phyloP scores from a whole-genome alignment of 345 rosid genomes.

The Carallia pectinifolia region DNA sequence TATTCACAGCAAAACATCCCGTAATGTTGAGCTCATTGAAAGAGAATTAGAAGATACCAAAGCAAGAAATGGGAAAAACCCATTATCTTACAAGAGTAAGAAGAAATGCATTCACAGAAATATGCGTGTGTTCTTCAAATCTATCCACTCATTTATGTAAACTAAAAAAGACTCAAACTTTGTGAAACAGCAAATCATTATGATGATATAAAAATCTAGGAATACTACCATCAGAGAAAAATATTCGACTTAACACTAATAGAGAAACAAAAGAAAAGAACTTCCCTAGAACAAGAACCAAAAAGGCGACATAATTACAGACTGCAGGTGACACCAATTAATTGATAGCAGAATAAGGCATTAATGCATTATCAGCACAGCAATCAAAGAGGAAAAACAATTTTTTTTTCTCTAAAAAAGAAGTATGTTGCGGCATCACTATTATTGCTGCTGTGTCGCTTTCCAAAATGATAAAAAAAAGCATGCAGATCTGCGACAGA shows the following conservation, averaged over 20 bases:
- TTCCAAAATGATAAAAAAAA: not conserved
- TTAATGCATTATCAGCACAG: not conserved
- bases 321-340: not conserved
- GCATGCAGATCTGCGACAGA: not conserved
- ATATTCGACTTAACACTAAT: not conserved
- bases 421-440: not conserved
- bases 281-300: not conserved
- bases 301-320: not conserved
- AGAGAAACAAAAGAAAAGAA: not conserved
- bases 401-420: not conserved
- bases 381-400: not conserved
- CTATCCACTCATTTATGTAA: no score
- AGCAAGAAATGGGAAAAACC: not conserved
- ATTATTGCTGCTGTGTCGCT: not conserved
- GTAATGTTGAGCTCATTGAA: not conserved
- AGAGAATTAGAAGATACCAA: not conserved
- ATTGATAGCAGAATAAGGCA: not conserved
- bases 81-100: not conserved
- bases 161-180: no score
- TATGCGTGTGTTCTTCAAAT: not conserved
- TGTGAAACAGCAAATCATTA: no score
- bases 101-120: not conserved
- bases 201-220: not conserved
- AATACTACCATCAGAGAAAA: not conserved
- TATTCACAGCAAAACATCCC: slow-evolving; percentile 26